Evolutionary conservation across 371 early-diverging fungal genomes (phyloP), one percentile per base, ranked within the genome.

Genomic region (Mucor ambiguus): DNA sequence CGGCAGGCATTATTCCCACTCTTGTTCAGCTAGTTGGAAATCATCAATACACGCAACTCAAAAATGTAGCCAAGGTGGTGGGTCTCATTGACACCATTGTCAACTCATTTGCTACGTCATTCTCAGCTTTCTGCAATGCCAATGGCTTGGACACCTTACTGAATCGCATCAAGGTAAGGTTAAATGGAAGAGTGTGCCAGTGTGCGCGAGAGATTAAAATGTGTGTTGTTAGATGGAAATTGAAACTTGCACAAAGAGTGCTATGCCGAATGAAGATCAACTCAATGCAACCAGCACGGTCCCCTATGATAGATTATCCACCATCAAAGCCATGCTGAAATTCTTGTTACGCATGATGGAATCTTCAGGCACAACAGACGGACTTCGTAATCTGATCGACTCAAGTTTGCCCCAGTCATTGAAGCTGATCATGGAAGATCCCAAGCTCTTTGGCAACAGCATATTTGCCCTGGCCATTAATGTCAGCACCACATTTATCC

Each of bases 261-360:
- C n/a, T 26, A 37, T 18, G 8, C 11, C 48, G 7, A 32, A 66
- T 2, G 35, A 61, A 0, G 22, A 55, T 26, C 61, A 38, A 9
- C 44, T 44, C 44, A 44, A 24, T 26, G 24, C 49, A 49, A 49
- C 26, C 11, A 37, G 14, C 37, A 66, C 57, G 1, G 76, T 80
- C 8, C 84, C 86, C n/a, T 79, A 86, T 61, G 88, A 89, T 64
- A 69, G 84, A 61, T 70, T 85, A 3, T 84, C 89, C 0, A 75
- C 95, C 52, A 75, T 97, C 29, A 93, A 96, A 60, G 85, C 93
- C n/a, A 86, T 96, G 85, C 83, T 98, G 62, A 93, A 95, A 79
- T 90, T 96, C 67, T 77, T 96, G n/a, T 81, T 93, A n/a, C 95
- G 95, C 66, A 89, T 97, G 91, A 89, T 96, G 90, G 95, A 96